These are phyloP conservation scores for Lavandula angustifolia DNA, from an alignment of 257 asterid genomes.

Conservation along the genomic window DNA sequence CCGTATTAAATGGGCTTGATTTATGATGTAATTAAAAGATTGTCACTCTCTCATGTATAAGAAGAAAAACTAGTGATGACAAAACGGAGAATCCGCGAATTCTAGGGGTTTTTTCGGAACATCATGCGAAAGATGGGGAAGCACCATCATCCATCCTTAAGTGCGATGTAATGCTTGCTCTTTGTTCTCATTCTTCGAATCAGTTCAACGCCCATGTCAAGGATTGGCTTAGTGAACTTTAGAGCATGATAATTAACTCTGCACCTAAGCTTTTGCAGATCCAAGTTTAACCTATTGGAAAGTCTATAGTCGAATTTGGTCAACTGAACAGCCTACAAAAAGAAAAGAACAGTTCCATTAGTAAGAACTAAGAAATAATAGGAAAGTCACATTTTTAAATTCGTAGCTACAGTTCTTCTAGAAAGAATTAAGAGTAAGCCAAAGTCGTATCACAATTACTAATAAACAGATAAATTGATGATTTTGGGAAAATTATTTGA, in stretches of 20 bases:
- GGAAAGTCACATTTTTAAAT: background rate
- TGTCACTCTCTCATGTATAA: too few relatives aligned
- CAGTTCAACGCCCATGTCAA: constrained; percentile 73
- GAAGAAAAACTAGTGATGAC: too few relatives aligned
- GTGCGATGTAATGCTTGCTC: constrained; percentile 87
- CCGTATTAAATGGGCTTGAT: too few relatives aligned
- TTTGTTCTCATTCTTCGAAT: constrained; percentile 75
- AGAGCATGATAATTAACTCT: constrained; percentile 94
- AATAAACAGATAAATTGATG: background rate
- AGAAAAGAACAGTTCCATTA: constrained; percentile 30
- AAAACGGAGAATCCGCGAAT: too few relatives aligned
- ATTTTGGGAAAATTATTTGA: background rate
- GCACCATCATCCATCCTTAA: constrained; percentile 19
- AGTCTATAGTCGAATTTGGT: constrained; percentile 95
- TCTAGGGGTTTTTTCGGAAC: too few relatives aligned
- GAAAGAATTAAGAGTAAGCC: constrained; percentile 12
- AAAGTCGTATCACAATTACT: constrained; percentile 1
- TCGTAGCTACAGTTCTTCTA: too few relatives aligned
- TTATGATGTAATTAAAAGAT: too few relatives aligned
- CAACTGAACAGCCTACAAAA: constrained; percentile 79
- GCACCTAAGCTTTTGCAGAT: constrained; percentile 92
- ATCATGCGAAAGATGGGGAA: too few relatives aligned
- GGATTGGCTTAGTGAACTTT: constrained; percentile 82
- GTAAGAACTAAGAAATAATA: constrained; percentile 27
- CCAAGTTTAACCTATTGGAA: constrained; percentile 74